Evolutionary conservation across 441 rosid genomes (phyloP), one percentile per base, ranked within the genome.

Genomic region (Syzygium malaccense): DNA sequence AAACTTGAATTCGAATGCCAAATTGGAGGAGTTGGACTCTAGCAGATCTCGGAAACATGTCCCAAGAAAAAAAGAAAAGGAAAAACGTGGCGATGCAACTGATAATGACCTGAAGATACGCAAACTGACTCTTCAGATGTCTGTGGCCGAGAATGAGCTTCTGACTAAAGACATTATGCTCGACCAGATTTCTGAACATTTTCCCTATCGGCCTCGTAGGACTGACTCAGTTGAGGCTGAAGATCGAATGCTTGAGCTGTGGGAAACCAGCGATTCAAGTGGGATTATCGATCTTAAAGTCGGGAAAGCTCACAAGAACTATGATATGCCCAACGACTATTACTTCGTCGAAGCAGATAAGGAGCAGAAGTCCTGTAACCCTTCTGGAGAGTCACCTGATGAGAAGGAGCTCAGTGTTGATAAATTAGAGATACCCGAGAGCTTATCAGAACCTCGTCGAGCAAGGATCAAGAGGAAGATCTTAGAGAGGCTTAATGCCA

Each of bases 81-180:
- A 53, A 91, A 86, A 90, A 90, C 88, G 48, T 6, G 91, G 91
- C 86, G 79, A 87, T 58, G 86, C 86, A 18, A 57, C 25, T 60
- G 71, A 85, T 49, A 87, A 89, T 87, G 90, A 88, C 88, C 89
- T 87, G 88, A 89, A 86, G 87, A 54, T 78, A 83, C 92, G 87
- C 91, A 93, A 91, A 90, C 91, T 83, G 68, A 87, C 91, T 86
- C 91, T 88, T 37, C 95, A 94, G 87, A 93, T 91, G 60, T 90
- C 88, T 87, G 89, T 94, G 89, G 95, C 92, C 83, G 95, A 93
- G 88, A 94, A 86, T 87, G 98, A 93, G 86, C 93, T 95, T 91
- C 93, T 95, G 94, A 94, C 99, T 3, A 98, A 98, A 92, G 99
- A 98, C 91, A 98, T 97, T 86, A 91, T 98, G 91, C 98, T 98